Conservation (phyloP, 805 yeast genomes). For the Candida yuanshanica region DNA sequence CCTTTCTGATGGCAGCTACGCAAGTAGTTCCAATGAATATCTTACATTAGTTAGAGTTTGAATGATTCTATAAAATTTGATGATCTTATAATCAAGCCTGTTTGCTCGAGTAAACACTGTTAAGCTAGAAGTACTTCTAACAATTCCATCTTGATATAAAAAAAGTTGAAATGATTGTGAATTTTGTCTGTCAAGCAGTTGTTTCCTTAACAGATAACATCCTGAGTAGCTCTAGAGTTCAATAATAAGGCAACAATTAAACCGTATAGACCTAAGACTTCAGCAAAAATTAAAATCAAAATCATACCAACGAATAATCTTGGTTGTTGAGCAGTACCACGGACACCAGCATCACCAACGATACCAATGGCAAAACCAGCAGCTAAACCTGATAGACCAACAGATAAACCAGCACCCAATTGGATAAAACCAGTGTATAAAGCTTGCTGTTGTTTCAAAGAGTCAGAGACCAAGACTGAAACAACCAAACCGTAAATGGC, state of each 20-base stretch:
- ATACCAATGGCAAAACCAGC: slow-evolving; percentile 99
- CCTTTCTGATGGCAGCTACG: neutral
- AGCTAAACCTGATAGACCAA: slow-evolving; percentile 94
- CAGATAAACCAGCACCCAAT: slow-evolving; percentile 96
- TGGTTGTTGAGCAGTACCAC: slow-evolving; percentile 98
- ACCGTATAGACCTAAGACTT: slow-evolving; percentile 97
- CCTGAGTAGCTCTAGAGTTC: slow-evolving; percentile 96
- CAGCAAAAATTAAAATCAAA: slow-evolving; percentile 96
- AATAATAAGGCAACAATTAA: slow-evolving; percentile 95
- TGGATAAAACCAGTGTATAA: slow-evolving; percentile 96
- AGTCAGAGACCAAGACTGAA: slow-evolving; percentile 87
- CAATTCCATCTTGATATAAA: neutral
- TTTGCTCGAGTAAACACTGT: no score
- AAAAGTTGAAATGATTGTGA: neutral
- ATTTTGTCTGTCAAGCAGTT: neutral
- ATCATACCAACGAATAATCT: slow-evolving; percentile 98
- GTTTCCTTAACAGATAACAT: slow-evolving; percentile 62
- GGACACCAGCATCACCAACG: slow-evolving; percentile 99
- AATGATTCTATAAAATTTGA: neutral
- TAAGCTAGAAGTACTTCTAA: neutral
- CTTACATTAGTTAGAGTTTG: neutral
- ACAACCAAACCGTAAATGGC: slow-evolving; percentile 98
- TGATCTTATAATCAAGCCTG: neutral
- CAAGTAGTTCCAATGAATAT: neutral
- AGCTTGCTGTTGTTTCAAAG: slow-evolving; percentile 85